Percentiles rank a stretch among this genome's conserved stretches.
Conservation (phyloP, 2,329 filamentous ascomycete species). For the Cordyceps cicadae region DNA sequence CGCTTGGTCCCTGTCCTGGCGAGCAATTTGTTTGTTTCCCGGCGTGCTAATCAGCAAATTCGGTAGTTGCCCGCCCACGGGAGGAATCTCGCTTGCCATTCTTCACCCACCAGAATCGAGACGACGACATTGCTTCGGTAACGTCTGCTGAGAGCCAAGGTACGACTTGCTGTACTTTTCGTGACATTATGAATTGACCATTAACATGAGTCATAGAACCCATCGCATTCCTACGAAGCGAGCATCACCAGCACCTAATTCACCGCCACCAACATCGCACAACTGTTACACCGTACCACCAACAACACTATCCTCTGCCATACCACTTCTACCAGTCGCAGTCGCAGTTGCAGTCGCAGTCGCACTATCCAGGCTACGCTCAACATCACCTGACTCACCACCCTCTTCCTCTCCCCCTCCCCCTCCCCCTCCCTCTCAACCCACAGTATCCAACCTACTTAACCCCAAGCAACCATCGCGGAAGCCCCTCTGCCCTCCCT, state of each 20-base stretch:
- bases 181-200: neutral
- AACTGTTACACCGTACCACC: neutral
- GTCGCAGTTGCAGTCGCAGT: slow-evolving; percentile 1
- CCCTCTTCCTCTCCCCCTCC: too few species aligned
- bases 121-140: neutral
- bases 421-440: neutral
- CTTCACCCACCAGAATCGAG: neutral
- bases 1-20: too few species aligned
- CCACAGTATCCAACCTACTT: neutral
- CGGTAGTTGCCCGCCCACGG: neutral
- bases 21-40: neutral
- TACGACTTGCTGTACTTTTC: neutral
- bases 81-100: neutral
- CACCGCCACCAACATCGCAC: neutral
- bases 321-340: slow-evolving; percentile 3
- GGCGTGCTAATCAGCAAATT: neutral
- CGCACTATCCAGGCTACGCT: neutral
- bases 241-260: neutral
- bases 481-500: slow-evolving; percentile 21
- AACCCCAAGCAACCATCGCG: slow-evolving; percentile 4
- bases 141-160: neutral
- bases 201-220: neutral
- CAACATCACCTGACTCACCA: neutral
- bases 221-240: neutral
- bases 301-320: neutral